phyloP scores from a whole-genome alignment of 2,329 filamentous ascomycete genomes.

The Fusarium nurragi region DNA sequence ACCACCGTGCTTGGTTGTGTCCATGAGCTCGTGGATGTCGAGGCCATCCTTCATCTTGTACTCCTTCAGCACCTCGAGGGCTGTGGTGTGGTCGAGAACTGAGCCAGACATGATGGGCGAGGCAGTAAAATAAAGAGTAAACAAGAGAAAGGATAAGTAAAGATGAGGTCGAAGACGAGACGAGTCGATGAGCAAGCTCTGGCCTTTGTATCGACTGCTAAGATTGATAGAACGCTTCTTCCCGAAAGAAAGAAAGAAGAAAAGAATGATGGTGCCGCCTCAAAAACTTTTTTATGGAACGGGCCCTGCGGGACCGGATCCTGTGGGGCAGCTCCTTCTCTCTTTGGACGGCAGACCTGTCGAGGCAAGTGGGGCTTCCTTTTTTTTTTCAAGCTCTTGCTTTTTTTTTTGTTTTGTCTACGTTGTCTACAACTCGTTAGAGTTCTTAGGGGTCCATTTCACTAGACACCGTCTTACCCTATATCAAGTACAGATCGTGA shows the following conservation, averaged over 20 bases:
- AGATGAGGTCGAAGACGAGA: constrained; percentile 56
- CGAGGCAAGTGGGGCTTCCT: neutral
- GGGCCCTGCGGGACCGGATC: constrained; percentile 19
- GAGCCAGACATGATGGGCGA: constrained; percentile 71
- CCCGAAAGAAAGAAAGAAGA: constrained; percentile 61
- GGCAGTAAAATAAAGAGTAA: constrained; percentile 11
- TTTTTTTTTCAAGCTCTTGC: constrained; percentile 7
- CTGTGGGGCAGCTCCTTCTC: constrained; percentile 26
- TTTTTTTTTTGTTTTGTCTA: constrained; percentile 14
- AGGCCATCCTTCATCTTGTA: constrained; percentile 87
- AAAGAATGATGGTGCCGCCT: constrained; percentile 47
- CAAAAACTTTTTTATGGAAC: constrained; percentile 55
- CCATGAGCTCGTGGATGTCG: constrained; percentile 84
- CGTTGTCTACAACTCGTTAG: neutral
- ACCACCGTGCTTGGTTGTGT: constrained; percentile 91
- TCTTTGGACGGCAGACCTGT: neutral
- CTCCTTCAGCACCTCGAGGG: constrained; percentile 82
- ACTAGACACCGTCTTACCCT: neutral
- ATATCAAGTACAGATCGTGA: neutral
- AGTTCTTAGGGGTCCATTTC: neutral
- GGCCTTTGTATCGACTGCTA: constrained; percentile 48
- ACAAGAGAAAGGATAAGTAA: constrained; percentile 44
- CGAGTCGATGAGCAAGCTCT: constrained; percentile 46
- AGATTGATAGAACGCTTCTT: constrained; percentile 60
- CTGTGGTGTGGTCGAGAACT: constrained; percentile 77